These are phyloP conservation scores for Acacia acuminata DNA, from an alignment of 306 rosid species.

Conservation along the genomic window DNA sequence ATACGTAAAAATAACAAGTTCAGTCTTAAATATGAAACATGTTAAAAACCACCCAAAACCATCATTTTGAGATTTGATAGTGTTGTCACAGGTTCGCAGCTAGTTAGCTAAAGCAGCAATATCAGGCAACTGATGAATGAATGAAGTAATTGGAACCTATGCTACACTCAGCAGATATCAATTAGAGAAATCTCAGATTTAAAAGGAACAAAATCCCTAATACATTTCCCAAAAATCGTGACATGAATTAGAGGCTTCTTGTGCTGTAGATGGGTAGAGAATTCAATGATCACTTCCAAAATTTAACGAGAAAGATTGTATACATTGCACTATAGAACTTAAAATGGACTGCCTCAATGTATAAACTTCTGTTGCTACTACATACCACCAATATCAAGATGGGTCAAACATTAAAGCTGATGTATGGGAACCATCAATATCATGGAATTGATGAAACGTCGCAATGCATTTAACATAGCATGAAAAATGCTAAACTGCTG, in stretches of 20 bases:
- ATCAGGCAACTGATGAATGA: not conserved
- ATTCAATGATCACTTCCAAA: not conserved
- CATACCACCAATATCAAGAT: not conserved
- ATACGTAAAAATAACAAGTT: not conserved
- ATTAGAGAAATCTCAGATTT: not conserved
- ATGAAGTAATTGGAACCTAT: not conserved
- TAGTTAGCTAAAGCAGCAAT: not conserved
- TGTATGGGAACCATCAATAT: not conserved
- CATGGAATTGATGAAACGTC: not conserved
- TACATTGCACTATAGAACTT: not conserved
- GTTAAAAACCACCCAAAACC: not conserved
- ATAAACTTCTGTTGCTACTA: not conserved
- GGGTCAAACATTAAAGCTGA: not conserved
- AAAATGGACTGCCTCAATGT: constrained; percentile 4
- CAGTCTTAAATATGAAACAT: not conserved
- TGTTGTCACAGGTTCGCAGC: not conserved
- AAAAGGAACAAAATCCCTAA: not conserved
- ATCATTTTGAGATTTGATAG: not conserved
- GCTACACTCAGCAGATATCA: not conserved
- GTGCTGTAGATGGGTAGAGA: not conserved
- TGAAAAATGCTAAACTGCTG: constrained; percentile 20
- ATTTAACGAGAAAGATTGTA: not conserved
- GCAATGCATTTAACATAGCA: not conserved
- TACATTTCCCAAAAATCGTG: not conserved
- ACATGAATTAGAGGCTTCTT: not conserved